phyloP scores from a whole-genome alignment of 106 monocot genomes.

The Acanthochlamys bracteata region DNA sequence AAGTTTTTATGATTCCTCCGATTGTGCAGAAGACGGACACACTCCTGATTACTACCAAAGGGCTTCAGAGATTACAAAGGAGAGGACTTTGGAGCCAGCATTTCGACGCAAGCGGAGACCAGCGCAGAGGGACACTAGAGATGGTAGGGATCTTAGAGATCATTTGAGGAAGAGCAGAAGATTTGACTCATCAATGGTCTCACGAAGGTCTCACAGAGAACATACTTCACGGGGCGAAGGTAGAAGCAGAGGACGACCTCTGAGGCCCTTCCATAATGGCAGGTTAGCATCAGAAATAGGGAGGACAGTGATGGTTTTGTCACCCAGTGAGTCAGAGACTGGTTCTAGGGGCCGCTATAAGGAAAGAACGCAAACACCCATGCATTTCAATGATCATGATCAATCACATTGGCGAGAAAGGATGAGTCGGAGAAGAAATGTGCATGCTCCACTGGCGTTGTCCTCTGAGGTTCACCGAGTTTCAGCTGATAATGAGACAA shows the following conservation, averaged over 20 bases:
- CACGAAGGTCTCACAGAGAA: not conserved
- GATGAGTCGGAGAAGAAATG: slow-evolving; percentile 2
- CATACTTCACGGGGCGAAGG: not conserved
- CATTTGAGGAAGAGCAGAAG: slow-evolving; percentile 30
- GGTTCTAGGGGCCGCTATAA: slow-evolving; percentile 1
- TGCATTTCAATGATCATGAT: too few relatives aligned
- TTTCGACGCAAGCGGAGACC: slow-evolving; percentile 7
- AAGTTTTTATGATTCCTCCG: slow-evolving; percentile 7
- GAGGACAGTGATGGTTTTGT: slow-evolving; percentile 1
- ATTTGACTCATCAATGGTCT: slow-evolving; percentile 3
- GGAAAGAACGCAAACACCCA: not conserved
- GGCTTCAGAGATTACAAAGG: slow-evolving; percentile 4
- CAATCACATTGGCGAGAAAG: slow-evolving; percentile 1
- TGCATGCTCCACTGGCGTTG: not conserved
- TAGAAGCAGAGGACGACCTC: not conserved
- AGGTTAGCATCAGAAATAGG: slow-evolving; percentile 17
- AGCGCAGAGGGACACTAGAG: slow-evolving; percentile 1
- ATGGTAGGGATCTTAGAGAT: slow-evolving; percentile 20
- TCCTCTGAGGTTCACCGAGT: slow-evolving; percentile 10
- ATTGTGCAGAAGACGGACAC: slow-evolving; percentile 11
- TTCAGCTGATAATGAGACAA: slow-evolving; percentile 5
- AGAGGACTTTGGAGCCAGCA: slow-evolving; percentile 13
- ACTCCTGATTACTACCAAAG: slow-evolving; percentile 16
- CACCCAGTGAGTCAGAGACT: not conserved
- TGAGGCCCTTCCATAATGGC: slow-evolving; percentile 3